Base-by-base conservation (phyloP, 257 asterid genomes). In the Penstemon newberryi region DNA sequence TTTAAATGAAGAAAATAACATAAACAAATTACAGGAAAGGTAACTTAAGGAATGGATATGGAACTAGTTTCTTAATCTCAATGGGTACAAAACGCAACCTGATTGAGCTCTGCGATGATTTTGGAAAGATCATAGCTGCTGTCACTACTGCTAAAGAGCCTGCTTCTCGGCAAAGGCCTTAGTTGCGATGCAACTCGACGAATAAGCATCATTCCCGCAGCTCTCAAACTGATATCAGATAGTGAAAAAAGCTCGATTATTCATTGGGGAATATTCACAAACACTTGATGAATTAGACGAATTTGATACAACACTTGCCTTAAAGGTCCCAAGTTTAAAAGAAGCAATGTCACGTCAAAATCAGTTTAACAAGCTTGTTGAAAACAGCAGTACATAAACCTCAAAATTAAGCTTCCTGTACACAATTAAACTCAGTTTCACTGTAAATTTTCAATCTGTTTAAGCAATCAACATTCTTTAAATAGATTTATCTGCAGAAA, bases 91-190 rank as follows among this genome's bases (percentile, higher is more conserved):
- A 46, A 9, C 3, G 51, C 12, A 3, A 90, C 97, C 97, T 87
- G 84, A 75, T 90, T 86, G 80, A 87, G 87, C 70, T 87, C 91
- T 2, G 80, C 63, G 18, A 90, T 83, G 51, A 69, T 78, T 73
- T 83, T 80, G 12, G 81, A 38, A 60, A 86, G 5, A 81, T 86
- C 91, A 81, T 63, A 66, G 73, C 56, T 76, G 75, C 63, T 46
- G 70, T 43, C 73, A 67, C 56, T 76, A 72, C 80, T 74, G 69
- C 89, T 56, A 71, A 81, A 84, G 54, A 78, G 71, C 80, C 83
- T 77, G 43, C 80, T 66, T 65, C 83, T 71, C 13, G 72, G 64
- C 40, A 47, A 64, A 71, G 83, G 84, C 55, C 67, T 73, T 3
- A 79, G 43, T 50, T 57, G 62, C 18, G 76, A 63, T 37, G 77